Conservation (phyloP, 768 basidiomycete genomes). For the Hemileccinum impolitum region DNA sequence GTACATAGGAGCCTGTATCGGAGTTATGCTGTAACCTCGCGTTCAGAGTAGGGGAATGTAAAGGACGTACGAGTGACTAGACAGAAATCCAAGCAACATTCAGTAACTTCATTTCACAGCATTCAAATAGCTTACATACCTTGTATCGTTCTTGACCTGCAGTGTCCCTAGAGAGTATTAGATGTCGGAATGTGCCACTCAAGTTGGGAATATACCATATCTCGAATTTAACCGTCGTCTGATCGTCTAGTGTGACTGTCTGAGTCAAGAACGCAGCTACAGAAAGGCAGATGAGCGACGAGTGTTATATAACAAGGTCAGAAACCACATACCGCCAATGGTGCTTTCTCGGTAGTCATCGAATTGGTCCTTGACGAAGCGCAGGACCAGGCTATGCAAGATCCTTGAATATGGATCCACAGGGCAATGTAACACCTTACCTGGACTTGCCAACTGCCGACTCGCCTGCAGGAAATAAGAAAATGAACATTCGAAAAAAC, state of each 20-base stretch:
- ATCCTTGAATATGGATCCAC: slow-evolving; percentile 23
- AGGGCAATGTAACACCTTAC: slow-evolving; percentile 37
- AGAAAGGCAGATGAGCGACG: slow-evolving; percentile 16
- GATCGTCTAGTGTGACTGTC: slow-evolving; percentile 86
- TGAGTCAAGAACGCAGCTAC: slow-evolving; percentile 98
- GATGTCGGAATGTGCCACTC: neutral
- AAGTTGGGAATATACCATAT: slow-evolving; percentile 67
- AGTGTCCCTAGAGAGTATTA: slow-evolving; percentile 66
- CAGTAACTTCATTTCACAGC: neutral
- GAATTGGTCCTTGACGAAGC: slow-evolving; percentile 96
- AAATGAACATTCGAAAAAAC: neutral
- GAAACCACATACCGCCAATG: slow-evolving; percentile 65
- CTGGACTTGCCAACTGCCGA: slow-evolving; percentile 97
- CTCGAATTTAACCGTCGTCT: slow-evolving; percentile 94
- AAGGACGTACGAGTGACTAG: slow-evolving; percentile 46
- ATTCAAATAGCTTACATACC: slow-evolving; percentile 36
- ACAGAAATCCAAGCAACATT: neutral
- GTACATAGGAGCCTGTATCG: slow-evolving; percentile 83
- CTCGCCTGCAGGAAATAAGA: slow-evolving; percentile 59
- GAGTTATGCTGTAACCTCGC: slow-evolving; percentile 4
- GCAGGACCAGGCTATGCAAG: slow-evolving; percentile 73
- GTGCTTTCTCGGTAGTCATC: slow-evolving; percentile 95
- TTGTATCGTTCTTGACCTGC: slow-evolving; percentile 96
- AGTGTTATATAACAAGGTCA: neutral
- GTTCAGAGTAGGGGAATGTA: neutral